These are phyloP conservation scores for Mycena rebaudengoi DNA, from an alignment of 768 basidiomycete genomes.

Conservation along the genomic window DNA sequence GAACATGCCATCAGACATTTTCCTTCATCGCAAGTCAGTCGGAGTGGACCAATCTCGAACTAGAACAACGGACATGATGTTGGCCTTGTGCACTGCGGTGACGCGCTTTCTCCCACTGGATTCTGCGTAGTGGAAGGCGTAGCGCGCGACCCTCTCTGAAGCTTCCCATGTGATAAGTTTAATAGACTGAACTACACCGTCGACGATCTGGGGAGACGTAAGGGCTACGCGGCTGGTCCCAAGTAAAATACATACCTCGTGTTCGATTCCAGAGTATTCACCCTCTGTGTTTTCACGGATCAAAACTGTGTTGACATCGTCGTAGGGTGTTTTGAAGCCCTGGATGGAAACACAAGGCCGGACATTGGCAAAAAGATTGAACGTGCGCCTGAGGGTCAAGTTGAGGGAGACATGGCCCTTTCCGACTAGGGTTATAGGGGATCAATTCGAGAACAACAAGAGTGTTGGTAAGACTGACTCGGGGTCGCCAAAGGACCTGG, in stretches of 20 bases:
- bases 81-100: constrained; percentile 99
- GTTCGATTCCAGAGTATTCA: constrained; percentile 99
- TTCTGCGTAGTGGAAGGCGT: constrained; percentile 98
- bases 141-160: constrained; percentile 97
- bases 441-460: constrained; percentile 15
- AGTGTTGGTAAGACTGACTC: constrained; percentile 61
- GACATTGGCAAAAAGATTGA: constrained; percentile 98
- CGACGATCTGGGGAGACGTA: constrained; percentile 54
- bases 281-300: constrained; percentile 99
- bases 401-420: constrained; percentile 99
- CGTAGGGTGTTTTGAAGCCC: constrained; percentile 98
- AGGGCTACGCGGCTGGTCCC: constrained; percentile 63
- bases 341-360: constrained; percentile 95
- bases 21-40: constrained; percentile 61
- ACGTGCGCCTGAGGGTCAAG: constrained; percentile 94
- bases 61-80: constrained; percentile 85
- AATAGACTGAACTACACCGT: constrained; percentile 99
- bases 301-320: constrained; percentile 96
- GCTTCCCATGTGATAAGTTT: constrained; percentile 99
- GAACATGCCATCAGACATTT: constrained; percentile 99
- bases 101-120: constrained; percentile 88
- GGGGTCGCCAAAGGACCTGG: constrained; percentile 95
- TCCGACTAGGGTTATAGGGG: constrained; percentile 77
- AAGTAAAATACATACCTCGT: constrained; percentile 72
- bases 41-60: constrained; percentile 5